phyloP scores from a whole-genome alignment of 495 filamentous ascomycete species.

The Neurospora sp. region DNA sequence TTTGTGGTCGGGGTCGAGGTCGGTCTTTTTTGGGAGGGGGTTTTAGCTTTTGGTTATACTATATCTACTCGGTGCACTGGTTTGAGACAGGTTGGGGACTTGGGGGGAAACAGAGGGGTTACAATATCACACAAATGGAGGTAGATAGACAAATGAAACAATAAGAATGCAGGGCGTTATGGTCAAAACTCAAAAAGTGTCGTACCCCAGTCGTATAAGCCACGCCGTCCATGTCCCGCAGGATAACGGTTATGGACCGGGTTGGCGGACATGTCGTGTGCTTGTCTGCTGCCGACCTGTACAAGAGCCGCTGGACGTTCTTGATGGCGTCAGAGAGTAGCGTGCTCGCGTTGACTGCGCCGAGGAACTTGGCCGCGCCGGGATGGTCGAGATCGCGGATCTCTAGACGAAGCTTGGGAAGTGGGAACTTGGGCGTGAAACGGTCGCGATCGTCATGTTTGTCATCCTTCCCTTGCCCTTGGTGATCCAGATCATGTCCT shows the following conservation, averaged over 20 bases:
- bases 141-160: background rate
- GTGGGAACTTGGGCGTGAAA: constrained; percentile 20
- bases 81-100: background rate
- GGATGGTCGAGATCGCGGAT: constrained; percentile 58
- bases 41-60: background rate
- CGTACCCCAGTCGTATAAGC: constrained; percentile 71
- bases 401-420: constrained; percentile 61
- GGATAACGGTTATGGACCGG: constrained; percentile 79
- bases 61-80: background rate
- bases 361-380: constrained; percentile 53
- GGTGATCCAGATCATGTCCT: background rate
- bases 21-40: constrained; percentile 27
- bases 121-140: background rate
- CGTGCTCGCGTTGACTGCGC: constrained; percentile 43
- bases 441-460: background rate
- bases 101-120: background rate
- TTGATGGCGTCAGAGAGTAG: constrained; percentile 52
- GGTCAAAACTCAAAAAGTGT: background rate
- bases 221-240: constrained; percentile 69
- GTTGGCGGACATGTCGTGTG: constrained; percentile 34
- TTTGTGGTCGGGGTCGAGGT: constrained; percentile 83
- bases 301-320: constrained; percentile 56
- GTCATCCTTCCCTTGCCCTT: background rate
- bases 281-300: constrained; percentile 32
- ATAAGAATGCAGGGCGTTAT: background rate